Evolutionary conservation across 345 rosid genomes (phyloP), one percentile per base, ranked within the genome.

Genomic region (Ricinus communis): DNA sequence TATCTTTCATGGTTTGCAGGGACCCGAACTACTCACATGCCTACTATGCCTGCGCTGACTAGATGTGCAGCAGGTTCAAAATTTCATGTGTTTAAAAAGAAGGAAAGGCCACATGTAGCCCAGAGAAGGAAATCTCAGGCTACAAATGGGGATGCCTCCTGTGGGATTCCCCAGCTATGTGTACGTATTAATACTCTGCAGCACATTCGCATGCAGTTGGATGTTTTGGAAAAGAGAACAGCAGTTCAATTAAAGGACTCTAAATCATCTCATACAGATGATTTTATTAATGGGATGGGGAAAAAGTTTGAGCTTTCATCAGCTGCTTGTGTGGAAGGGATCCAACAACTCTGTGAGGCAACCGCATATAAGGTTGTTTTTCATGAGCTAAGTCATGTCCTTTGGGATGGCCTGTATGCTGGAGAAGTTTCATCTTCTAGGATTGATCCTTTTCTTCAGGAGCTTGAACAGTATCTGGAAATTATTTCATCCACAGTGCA

Each of bases 361-460:
- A 69, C 90, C 41, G 90, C 89, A 21, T 92, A 95, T 74, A 95
- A 89, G 80, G 77, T 90, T 33, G 82, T 92, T 45, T 95, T 92
- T 83, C 93, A 87, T 47, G 97, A 95, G 72, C 82, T 92, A 74
- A 92, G 93, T 76, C 85, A 85, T 69, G 80, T 86, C 33, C 83
- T 95, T 60, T 95, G 97, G 97, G 99, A 92, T 36, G 92, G 97
- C 5, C 81, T 92, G 62, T 92, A 95, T 76, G 76, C 89, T 3
- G 96, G 96, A 56, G 95, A 90, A 57, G 90, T 82, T 53, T 83
- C 95, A 33, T 86, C 91, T 64, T 86, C 97, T 16, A 84, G 98
- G 82, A 86, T 91, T 8, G 98, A 91, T 62, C 85, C 82, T 41
- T 79, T 90, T 68, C 87, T 92, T 67, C 87, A 81, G 79, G 99